These are phyloP conservation scores for Stachybotrys chartarum DNA, from an alignment of 2,329 filamentous ascomycete species.

Conservation along the genomic window DNA sequence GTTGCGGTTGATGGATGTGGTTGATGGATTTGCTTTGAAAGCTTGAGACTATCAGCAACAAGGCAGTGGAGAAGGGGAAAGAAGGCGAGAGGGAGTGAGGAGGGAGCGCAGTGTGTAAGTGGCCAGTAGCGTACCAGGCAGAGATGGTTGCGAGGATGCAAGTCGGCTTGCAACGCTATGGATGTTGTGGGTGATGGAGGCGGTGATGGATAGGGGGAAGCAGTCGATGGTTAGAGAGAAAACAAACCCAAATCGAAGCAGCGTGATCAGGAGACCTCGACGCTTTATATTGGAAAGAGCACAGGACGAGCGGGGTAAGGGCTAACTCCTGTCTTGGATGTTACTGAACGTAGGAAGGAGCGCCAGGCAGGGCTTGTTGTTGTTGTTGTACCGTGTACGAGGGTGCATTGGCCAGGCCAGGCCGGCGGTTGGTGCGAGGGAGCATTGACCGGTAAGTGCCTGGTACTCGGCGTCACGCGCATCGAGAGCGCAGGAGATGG, in stretches of 20 bases:
- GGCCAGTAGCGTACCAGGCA: neutral
- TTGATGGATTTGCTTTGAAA: neutral
- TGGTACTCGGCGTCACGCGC: neutral
- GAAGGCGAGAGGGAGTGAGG: neutral
- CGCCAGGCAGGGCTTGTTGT: neutral
- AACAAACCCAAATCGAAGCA: neutral
- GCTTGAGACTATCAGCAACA: neutral
- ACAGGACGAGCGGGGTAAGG: neutral
- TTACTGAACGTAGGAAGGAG: neutral
- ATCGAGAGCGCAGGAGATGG: neutral
- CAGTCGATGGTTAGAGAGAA: too few species aligned
- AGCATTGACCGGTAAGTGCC: neutral
- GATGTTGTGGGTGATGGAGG: neutral
- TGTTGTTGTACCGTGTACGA: neutral
- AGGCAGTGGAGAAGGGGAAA: neutral
- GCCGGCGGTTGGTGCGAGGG: neutral
- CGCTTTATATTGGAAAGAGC: neutral
- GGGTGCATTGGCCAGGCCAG: neutral
- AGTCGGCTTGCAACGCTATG: neutral
- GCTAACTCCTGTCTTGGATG: neutral
- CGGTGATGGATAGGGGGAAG: neutral
- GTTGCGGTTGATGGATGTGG: constrained; percentile 5
- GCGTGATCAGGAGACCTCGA: neutral
- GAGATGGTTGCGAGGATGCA: neutral
- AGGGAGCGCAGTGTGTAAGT: too few species aligned